Evolutionary conservation across 495 filamentous ascomycete species (phyloP).

Genomic region (Aspergillus avenaceus): DNA sequence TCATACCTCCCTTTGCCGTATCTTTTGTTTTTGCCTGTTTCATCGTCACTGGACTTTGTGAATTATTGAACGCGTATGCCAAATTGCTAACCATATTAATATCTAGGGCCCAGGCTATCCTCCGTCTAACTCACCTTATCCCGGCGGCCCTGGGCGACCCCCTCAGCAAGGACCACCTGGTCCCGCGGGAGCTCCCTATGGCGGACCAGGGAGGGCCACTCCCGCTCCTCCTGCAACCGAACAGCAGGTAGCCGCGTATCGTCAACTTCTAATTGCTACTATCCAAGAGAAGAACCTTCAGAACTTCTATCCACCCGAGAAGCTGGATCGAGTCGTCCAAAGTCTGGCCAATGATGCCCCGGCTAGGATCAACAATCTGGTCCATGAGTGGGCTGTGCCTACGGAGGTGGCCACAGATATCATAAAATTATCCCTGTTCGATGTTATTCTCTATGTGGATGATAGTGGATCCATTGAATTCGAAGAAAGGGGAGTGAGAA

Average conservation of each 20-base stretch:
- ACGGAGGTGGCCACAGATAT: slow-evolving; percentile 64
- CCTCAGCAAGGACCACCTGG: slow-evolving; percentile 26
- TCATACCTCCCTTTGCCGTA: not conserved
- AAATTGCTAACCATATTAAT: slow-evolving; percentile 19
- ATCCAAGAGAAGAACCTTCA: slow-evolving; percentile 58
- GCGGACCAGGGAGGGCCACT: slow-evolving; percentile 23
- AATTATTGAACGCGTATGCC: too few relatives aligned
- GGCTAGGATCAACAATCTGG: slow-evolving; percentile 45
- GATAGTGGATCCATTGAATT: slow-evolving; percentile 72
- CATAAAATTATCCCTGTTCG: slow-evolving; percentile 62
- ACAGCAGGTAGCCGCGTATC: slow-evolving; percentile 48
- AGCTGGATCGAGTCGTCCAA: slow-evolving; percentile 34
- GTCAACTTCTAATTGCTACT: slow-evolving; percentile 45
- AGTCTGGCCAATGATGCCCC: slow-evolving; percentile 40
- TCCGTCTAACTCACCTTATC: slow-evolving; percentile 31
- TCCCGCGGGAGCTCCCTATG: slow-evolving; percentile 17
- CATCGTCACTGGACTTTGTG: slow-evolving; percentile 2
- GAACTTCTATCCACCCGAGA: slow-evolving; percentile 49
- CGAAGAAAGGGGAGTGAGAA: slow-evolving; percentile 60
- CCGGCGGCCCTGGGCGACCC: slow-evolving; percentile 26
- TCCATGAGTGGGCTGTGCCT: slow-evolving; percentile 51
- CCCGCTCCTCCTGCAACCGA: slow-evolving; percentile 35
- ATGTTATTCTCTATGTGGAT: slow-evolving; percentile 66
- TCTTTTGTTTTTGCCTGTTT: slow-evolving; percentile 7
- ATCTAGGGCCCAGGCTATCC: slow-evolving; percentile 24